Conservation (phyloP, 495 filamentous ascomycete species). For the Annulohypoxylon nitens region DNA sequence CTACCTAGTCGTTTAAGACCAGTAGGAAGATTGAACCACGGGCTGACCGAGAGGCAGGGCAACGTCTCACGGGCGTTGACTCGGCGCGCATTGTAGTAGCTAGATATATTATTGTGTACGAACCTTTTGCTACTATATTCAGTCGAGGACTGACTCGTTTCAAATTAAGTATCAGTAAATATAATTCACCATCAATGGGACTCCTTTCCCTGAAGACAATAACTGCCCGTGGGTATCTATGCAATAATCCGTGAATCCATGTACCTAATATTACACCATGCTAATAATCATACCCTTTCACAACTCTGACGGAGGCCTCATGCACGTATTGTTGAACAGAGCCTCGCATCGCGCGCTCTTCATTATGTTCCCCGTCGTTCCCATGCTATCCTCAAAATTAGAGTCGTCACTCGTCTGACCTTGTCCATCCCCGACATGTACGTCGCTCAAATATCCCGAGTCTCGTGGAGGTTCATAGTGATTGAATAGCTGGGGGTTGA, state of each 20-base stretch:
- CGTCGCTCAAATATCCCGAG: slow-evolving; percentile 36
- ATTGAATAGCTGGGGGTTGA: slow-evolving; percentile 47
- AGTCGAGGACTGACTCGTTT: too few species aligned
- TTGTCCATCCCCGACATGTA: slow-evolving; percentile 38
- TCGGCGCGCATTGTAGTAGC: too few species aligned
- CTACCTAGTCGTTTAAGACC: too few species aligned
- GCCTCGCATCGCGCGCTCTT: slow-evolving; percentile 47
- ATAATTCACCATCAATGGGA: too few species aligned
- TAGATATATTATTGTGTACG: too few species aligned
- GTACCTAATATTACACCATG: neutral
- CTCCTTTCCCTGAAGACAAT: too few species aligned
- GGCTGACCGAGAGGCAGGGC: too few species aligned
- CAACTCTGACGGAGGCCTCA: slow-evolving; percentile 48
- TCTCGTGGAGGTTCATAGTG: slow-evolving; percentile 45
- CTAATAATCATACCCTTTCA: slow-evolving; percentile 21
- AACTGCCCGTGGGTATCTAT: too few species aligned
- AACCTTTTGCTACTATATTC: too few species aligned
- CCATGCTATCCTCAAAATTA: slow-evolving; percentile 37
- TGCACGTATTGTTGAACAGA: slow-evolving; percentile 44
- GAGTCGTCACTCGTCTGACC: slow-evolving; percentile 25
- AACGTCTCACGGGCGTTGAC: too few species aligned
- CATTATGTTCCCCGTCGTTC: slow-evolving; percentile 47
- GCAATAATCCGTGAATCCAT: slow-evolving; percentile 8
- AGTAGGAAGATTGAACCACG: too few species aligned
- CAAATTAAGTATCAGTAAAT: too few species aligned